A percentile compares a stretch with the other conserved stretches of the same genome.
phyloP scores from a whole-genome alignment of 2,329 filamentous ascomycete species.

The Alternaria sp. region DNA sequence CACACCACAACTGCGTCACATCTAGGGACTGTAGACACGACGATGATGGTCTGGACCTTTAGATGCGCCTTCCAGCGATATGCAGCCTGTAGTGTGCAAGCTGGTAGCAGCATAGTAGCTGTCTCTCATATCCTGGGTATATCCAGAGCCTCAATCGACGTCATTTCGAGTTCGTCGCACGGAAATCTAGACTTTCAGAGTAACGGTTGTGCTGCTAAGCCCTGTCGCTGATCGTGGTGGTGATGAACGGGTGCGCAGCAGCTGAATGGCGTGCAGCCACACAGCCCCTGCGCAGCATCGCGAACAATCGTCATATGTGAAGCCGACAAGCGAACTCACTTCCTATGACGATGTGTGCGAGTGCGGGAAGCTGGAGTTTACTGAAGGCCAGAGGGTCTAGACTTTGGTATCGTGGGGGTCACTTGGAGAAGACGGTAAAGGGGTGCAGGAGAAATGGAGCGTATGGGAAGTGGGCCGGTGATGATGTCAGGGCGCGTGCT shows the following conservation, averaged over 20 bases:
- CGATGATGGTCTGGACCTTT: constrained; percentile 11
- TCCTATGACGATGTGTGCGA: neutral
- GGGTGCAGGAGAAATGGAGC: neutral
- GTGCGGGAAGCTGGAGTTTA: neutral
- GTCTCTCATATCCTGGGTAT: neutral
- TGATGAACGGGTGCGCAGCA: constrained; percentile 11
- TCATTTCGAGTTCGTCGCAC: neutral
- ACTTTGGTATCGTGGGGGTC: constrained; percentile 1
- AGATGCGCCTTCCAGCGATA: neutral
- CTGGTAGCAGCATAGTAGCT: neutral
- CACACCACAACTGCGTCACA: constrained; percentile 6
- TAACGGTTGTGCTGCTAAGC: neutral
- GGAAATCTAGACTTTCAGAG: constrained; percentile 1
- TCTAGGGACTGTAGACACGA: neutral
- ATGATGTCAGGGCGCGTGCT: constrained; percentile 7
- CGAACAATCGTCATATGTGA: constrained; percentile 19
- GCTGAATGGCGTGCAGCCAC: constrained; percentile 13
- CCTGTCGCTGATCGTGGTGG: constrained; percentile 8
- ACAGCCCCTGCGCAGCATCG: constrained; percentile 10
- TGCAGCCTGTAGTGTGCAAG: neutral
- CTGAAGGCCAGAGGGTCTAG: constrained; percentile 10
- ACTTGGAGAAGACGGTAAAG: neutral
- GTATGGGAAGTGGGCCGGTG: neutral
- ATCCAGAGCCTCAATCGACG: neutral
- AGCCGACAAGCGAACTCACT: constrained; percentile 5